These are phyloP conservation scores for Coprinopsis sp. DNA, from an alignment of 768 basidiomycete genomes.

Conservation along the genomic window DNA sequence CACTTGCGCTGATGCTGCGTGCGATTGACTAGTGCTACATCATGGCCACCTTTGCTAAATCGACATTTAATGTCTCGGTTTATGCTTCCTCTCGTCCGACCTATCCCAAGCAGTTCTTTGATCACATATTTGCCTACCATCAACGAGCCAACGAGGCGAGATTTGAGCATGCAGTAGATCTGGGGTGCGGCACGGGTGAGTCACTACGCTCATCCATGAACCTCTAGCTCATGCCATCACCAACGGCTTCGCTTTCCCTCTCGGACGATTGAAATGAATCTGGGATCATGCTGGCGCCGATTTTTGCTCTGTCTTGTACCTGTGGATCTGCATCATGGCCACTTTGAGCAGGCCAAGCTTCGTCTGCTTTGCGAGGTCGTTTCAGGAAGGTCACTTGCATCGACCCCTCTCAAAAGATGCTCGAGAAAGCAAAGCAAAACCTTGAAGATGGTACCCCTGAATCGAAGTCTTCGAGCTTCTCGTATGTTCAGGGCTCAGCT, in stretches of 20 bases:
- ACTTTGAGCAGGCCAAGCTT: slow-evolving; percentile 77
- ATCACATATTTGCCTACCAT: slow-evolving; percentile 61
- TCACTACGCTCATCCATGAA: not conserved
- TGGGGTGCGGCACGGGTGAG: slow-evolving; percentile 83
- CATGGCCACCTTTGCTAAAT: slow-evolving; percentile 77
- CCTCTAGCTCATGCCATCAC: not conserved
- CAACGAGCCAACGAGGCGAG: slow-evolving; percentile 12
- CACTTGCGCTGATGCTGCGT: too few species aligned
- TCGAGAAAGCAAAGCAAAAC: slow-evolving; percentile 42
- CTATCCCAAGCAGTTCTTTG: slow-evolving; percentile 64
- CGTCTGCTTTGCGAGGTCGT: slow-evolving; percentile 39
- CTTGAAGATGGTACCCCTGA: not conserved
- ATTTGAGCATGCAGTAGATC: slow-evolving; percentile 63
- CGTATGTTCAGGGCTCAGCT: slow-evolving; percentile 36
- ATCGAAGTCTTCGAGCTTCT: slow-evolving; percentile 15
- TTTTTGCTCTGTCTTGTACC: not conserved
- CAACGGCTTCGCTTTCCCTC: not conserved
- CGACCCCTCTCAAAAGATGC: slow-evolving; percentile 75
- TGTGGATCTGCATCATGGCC: not conserved
- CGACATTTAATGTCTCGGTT: slow-evolving; percentile 58
- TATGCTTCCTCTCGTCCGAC: slow-evolving; percentile 72
- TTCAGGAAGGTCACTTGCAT: slow-evolving; percentile 65
- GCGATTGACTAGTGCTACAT: not conserved
- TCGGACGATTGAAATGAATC: not conserved
- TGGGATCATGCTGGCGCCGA: not conserved